Evolutionary conservation across 805 yeast genomes (phyloP).

Genomic region (Pichia cabralensis): DNA sequence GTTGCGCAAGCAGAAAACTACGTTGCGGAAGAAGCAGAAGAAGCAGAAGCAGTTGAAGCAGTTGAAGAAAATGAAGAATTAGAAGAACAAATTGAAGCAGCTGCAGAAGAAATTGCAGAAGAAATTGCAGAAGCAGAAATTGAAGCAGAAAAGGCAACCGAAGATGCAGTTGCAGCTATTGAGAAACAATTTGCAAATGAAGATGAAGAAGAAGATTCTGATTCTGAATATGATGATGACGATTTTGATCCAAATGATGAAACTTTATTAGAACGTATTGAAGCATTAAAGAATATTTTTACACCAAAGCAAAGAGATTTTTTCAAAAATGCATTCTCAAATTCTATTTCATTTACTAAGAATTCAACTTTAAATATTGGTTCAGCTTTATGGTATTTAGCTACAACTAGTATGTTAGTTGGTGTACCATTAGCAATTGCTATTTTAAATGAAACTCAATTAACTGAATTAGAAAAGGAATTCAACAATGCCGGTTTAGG

Average conservation of each 20-base stretch:
- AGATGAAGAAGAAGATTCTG: conserved; percentile 27
- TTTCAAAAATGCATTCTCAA: conserved; percentile 22
- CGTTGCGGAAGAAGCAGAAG: conserved; percentile 6
- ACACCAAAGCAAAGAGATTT: conserved; percentile 75
- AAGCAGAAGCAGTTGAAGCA: conserved; percentile 11
- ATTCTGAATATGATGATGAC: conserved; percentile 54
- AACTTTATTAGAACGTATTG: conserved; percentile 75
- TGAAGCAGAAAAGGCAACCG: conserved; percentile 15
- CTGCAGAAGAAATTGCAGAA: conserved; percentile 6
- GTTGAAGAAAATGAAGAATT: conserved; percentile 3
- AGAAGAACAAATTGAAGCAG: conserved; percentile 4
- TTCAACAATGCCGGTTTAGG: conserved; percentile 28
- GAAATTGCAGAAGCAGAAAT: conserved; percentile 9
- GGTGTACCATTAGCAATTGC: conserved; percentile 92
- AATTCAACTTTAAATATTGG: conserved; percentile 55
- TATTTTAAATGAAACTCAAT: conserved; percentile 85
- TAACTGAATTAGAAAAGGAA: conserved; percentile 89
- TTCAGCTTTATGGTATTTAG: conserved; percentile 69
- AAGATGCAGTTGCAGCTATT: conserved; percentile 19
- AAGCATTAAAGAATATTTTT: conserved; percentile 84
- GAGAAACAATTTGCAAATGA: conserved; percentile 25
- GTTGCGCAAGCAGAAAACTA: conserved; percentile 7
- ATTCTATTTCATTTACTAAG: conserved; percentile 32
- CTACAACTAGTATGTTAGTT: conserved; percentile 73
- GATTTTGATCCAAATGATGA: conserved; percentile 72